Base-by-base conservation (phyloP, 179 eudicot genomes). In the Corrigiola litoralis region DNA sequence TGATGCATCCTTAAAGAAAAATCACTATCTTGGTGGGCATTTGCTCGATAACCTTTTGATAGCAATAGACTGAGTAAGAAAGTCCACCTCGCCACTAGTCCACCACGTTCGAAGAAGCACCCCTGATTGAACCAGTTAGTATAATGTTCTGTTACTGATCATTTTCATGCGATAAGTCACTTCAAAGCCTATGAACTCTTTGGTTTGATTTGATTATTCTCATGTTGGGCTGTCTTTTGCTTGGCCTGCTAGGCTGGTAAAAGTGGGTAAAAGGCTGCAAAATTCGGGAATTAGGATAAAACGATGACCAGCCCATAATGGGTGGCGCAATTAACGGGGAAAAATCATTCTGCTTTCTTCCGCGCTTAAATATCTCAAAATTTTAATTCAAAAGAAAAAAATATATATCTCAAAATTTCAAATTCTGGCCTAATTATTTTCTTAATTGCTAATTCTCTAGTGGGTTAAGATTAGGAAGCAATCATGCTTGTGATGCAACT, bases 261-360 rank as follows among this genome's bases (percentile, higher is more conserved):
- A 31, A 40, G n/a, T n/a, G n/a, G n/a, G n/a, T n/a, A 41, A 20
- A 55, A 45, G 55, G 46, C 71, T 67, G 64, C 48, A 6, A 46
- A 33, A 67, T 24, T 58, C 46, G 1, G n/a, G 59, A 68, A 57
- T 58, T 57, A 49, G 70, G 32, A 49, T 44, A 63, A 37, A 44
- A 44, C 49, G 49, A 24, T 13, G 29, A 34, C 9, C 61, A 25
- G 72, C 72, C 68, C 57, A 54, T 5, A 34, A 60, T 56, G 63
- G 58, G 48, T 65, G 77, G 68, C 68, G 55, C 20, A 61, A 67
- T 54, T 54, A 28, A 73, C 77, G 72, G 67, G 38, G 28, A 16
- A 29, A 34, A 25, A 4, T 21, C 32, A 49, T 50, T 34, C 5
- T 23, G 23, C 10, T 14, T 11, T 10, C 4, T 32, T 27, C 36